These are phyloP conservation scores for Euphorbia schlechtendalii DNA, from an alignment of 441 rosid species.

Conservation along the genomic window DNA sequence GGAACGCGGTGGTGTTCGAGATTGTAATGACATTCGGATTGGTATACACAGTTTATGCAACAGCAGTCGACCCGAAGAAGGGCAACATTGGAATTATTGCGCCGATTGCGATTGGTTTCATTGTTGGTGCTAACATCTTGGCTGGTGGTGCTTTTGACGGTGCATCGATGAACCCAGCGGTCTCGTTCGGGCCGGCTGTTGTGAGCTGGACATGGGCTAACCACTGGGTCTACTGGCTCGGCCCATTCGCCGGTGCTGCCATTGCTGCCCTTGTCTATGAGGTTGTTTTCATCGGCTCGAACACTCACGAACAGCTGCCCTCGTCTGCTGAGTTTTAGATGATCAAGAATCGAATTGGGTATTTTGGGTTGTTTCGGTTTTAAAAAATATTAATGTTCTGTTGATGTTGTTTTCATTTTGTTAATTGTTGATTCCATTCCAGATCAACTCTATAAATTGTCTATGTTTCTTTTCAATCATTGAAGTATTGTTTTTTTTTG, in stretches of 20 bases:
- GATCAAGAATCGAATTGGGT: background rate
- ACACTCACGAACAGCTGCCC: conserved; percentile 48
- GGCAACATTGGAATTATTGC: conserved; percentile 60
- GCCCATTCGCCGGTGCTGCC: conserved; percentile 69
- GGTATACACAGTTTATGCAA: conserved; percentile 79
- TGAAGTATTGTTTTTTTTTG: background rate
- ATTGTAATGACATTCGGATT: conserved; percentile 85
- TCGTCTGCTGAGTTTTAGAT: conserved; percentile 48
- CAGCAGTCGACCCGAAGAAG: conserved; percentile 69
- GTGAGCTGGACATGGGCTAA: conserved; percentile 77
- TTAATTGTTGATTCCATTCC: conserved; percentile 25
- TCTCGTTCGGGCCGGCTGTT: conserved; percentile 76
- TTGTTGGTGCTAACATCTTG: conserved; percentile 79
- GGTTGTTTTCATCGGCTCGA: conserved; percentile 43
- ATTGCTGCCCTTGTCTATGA: conserved; percentile 70
- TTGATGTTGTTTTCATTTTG: conserved; percentile 26
- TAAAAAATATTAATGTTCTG: conserved; percentile 13
- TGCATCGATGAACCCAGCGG: conserved; percentile 88
- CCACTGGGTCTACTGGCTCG: conserved; percentile 93
- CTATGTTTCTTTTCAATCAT: conserved; percentile 15
- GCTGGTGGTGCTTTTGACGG: conserved; percentile 85
- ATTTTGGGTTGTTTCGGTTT: conserved; percentile 15
- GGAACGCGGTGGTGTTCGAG: conserved; percentile 74
- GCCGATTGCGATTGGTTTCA: conserved; percentile 84
- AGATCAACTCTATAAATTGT: conserved; percentile 10